phyloP scores from a whole-genome alignment of 2,329 filamentous ascomycete genomes.

The Colletotrichum liaoningense region DNA sequence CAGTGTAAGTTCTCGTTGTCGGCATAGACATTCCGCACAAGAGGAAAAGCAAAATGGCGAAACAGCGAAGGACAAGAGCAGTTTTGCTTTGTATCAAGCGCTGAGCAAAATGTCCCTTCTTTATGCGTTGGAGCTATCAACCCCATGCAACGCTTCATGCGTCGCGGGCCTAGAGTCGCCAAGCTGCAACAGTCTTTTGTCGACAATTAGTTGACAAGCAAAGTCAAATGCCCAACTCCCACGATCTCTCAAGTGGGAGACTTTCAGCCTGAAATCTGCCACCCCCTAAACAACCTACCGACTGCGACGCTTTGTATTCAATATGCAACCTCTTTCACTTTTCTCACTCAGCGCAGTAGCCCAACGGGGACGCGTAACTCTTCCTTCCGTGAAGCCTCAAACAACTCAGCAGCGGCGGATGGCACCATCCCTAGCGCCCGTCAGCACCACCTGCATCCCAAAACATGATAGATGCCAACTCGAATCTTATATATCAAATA shows the following conservation, averaged over 20 bases:
- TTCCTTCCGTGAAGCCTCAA: constrained; percentile 14
- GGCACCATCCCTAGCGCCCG: constrained; percentile 1
- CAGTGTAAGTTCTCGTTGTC: background rate
- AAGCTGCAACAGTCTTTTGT: background rate
- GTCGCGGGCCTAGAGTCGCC: background rate
- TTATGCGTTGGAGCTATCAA: constrained; percentile 5
- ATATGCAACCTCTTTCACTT: background rate
- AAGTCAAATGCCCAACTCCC: constrained; percentile 9
- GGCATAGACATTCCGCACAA: background rate
- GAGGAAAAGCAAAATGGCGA: background rate
- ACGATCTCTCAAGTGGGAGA: background rate
- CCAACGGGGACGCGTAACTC: constrained; percentile 22
- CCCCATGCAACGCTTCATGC: constrained; percentile 11
- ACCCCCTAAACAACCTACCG: background rate
- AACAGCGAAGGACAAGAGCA: background rate
- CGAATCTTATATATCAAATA: constrained; percentile 24
- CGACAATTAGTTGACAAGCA: background rate
- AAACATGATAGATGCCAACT: constrained; percentile 27
- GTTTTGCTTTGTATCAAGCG: constrained; percentile 1
- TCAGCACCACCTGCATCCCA: background rate
- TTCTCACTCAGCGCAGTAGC: background rate
- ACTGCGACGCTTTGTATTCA: background rate
- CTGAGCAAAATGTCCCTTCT: constrained; percentile 7
- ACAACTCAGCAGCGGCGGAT: constrained; percentile 21
- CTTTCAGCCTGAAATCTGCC: constrained; percentile 9